phyloP scores from a whole-genome alignment of 768 basidiomycete species.

The Termitomyces sp. region DNA sequence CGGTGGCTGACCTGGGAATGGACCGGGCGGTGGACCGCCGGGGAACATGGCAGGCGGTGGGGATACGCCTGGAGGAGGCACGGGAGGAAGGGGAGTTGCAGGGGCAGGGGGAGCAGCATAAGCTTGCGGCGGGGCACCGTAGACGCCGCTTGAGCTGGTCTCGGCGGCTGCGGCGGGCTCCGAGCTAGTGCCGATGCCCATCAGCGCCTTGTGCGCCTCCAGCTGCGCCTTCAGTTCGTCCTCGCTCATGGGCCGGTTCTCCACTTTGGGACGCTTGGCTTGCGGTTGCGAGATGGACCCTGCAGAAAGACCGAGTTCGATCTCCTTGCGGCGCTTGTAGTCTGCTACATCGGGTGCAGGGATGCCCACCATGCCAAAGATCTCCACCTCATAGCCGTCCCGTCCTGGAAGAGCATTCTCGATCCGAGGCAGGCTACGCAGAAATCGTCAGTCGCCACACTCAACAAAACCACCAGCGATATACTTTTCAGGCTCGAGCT shows the following conservation, averaged over 20 bases:
- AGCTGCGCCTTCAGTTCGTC: conserved; percentile 84
- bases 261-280: conserved; percentile 76
- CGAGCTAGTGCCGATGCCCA: conserved; percentile 58
- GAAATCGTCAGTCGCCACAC: background rate
- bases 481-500: conserved; percentile 93
- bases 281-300: conserved; percentile 81
- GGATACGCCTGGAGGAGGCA: conserved; percentile 28
- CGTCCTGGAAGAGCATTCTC: conserved; percentile 96
- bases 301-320: conserved; percentile 82
- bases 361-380: conserved; percentile 99
- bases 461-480: conserved; percentile 19
- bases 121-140: conserved; percentile 70
- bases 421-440: conserved; percentile 71
- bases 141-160: conserved; percentile 55
- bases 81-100: conserved; percentile 17
- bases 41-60: conserved; percentile 42
- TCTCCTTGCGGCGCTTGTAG: conserved; percentile 94
- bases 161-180: conserved; percentile 36
- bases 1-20: conserved; percentile 40
- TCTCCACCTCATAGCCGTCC: conserved; percentile 97
- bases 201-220: conserved; percentile 86
- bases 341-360: conserved; percentile 92
- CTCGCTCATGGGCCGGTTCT: conserved; percentile 75
- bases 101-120: conserved; percentile 52
- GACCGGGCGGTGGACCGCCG: conserved; percentile 36